Evolutionary conservation across 164 flowering plant genomes (phyloP).

Genomic region (Vitis riparia): DNA sequence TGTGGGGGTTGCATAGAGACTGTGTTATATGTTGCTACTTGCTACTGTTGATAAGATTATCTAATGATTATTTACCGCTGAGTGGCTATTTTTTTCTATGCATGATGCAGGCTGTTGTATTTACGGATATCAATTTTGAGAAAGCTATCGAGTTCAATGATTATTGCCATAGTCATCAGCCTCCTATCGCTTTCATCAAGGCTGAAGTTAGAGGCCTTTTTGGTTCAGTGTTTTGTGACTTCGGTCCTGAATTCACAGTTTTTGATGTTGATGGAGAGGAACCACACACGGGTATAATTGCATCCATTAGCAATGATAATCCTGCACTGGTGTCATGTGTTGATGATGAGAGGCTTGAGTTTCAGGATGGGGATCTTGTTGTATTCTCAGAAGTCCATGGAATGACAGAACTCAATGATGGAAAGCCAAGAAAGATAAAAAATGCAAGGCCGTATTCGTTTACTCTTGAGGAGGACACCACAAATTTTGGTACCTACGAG

Average conservation of each 20-base stretch:
- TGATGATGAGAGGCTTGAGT: constrained; percentile 86
- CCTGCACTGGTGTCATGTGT: constrained; percentile 81
- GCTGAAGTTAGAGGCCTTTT: constrained; percentile 85
- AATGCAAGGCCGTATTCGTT: constrained; percentile 78
- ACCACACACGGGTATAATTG: constrained; percentile 83
- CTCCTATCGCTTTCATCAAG: constrained; percentile 82
- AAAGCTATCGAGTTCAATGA: constrained; percentile 74
- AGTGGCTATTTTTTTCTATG: constrained; percentile 4
- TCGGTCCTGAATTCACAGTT: constrained; percentile 83
- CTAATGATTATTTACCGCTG: not conserved
- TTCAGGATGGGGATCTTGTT: constrained; percentile 92
- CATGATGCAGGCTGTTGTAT: constrained; percentile 75
- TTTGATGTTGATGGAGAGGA: constrained; percentile 87
- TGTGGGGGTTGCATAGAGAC: too few relatives aligned
- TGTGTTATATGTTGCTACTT: too few relatives aligned
- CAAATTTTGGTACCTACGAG: constrained; percentile 56
- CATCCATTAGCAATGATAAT: constrained; percentile 81
- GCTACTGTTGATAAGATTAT: too few relatives aligned
- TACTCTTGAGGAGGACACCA: constrained; percentile 78
- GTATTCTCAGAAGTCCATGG: constrained; percentile 86
- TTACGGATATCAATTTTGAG: constrained; percentile 63
- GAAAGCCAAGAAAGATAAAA: constrained; percentile 72
- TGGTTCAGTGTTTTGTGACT: constrained; percentile 82
- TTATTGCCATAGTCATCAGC: constrained; percentile 74
- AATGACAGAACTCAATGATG: constrained; percentile 84